phyloP scores from a whole-genome alignment of 768 basidiomycete species.

The Mycena albidolilacea region DNA sequence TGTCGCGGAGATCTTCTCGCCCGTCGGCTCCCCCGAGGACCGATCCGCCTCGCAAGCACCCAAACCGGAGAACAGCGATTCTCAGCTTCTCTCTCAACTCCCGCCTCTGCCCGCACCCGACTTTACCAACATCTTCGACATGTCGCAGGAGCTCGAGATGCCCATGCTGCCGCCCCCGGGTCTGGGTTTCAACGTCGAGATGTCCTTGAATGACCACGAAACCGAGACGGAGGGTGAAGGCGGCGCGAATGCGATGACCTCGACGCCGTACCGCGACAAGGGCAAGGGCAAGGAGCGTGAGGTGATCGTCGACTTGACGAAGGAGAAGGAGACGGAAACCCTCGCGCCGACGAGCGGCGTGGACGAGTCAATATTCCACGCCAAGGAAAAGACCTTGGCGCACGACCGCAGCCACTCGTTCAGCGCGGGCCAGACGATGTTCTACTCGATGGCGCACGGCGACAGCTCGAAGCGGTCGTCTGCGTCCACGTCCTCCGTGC shows the following conservation, averaged over 20 bases:
- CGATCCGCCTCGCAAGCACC: slow-evolving; percentile 46
- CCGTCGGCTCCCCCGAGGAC: slow-evolving; percentile 47
- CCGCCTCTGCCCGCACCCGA: slow-evolving; percentile 60
- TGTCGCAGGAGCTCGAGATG: slow-evolving; percentile 66
- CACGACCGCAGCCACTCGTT: slow-evolving; percentile 79
- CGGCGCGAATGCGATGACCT: slow-evolving; percentile 53
- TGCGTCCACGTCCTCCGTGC: slow-evolving; percentile 4
- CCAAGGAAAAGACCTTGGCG: slow-evolving; percentile 53
- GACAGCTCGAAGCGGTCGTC: slow-evolving; percentile 41
- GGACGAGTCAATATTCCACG: slow-evolving; percentile 64
- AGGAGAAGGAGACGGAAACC: slow-evolving; percentile 35
- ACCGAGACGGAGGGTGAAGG: slow-evolving; percentile 46
- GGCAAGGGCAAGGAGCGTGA: slow-evolving; percentile 57
- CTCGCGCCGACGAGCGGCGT: slow-evolving; percentile 42
- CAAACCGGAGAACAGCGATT: slow-evolving; percentile 35
- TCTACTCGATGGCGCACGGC: slow-evolving; percentile 63
- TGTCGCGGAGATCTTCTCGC: slow-evolving; percentile 67
- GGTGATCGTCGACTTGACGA: slow-evolving; percentile 21
- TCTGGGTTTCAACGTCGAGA: slow-evolving; percentile 47
- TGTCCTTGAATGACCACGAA: slow-evolving; percentile 46
- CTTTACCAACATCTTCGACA: slow-evolving; percentile 69
- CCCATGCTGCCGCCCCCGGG: slow-evolving; percentile 49
- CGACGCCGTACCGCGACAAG: slow-evolving; percentile 60
- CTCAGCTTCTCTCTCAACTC: slow-evolving; percentile 42
- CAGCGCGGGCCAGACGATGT: slow-evolving; percentile 75